Evolutionary conservation across 2,329 filamentous ascomycete genomes (phyloP), one percentile per base, ranked within the genome.

Genomic region (Colletotrichum orchidophilum): DNA sequence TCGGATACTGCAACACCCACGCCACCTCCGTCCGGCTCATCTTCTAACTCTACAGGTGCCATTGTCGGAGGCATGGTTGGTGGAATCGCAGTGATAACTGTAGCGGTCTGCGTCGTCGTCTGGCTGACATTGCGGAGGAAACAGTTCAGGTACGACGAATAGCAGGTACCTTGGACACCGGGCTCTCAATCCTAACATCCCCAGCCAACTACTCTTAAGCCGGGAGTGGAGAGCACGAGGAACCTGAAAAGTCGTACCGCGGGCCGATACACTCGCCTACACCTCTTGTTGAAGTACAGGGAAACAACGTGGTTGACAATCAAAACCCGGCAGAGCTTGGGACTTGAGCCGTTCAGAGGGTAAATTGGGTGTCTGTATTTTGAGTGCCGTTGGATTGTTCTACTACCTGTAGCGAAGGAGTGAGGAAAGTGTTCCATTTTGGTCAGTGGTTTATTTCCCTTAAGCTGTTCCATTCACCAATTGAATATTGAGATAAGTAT

Each of bases 71-170:
- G 64, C 21, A 46, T 66, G 5, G 64, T 66, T 1, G 57, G 64
- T 1, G 64, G 64, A 9, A 24, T 66, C 18, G 64, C 64, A 0
- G 64, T 66, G 46, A 21, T 66, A 26, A 55, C 64, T 55, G 54
- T 66, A 33, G 57, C 64, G 13, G 64, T 53, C 29, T 66, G 64
- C 31, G 33, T 66, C 33, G 46, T 66, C n/a, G 64, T 62, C 26
- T 66, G 64, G 64, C 24, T 66, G 21, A 18, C 61, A 13, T 31
- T 66, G 18, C 31, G 64, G 49, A 49, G 58, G 18, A 39, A 49
- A 33, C 42, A 55, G 3, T 18, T 11, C 0, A 49, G 55, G 18
- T 33, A 31, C 26, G 57, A 60, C 24, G 29, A 31, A 5, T 27
- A 27, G 15, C 42, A 46, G 9, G 31, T 42, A 11, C 12, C 60